Evolutionary conservation across 2,329 filamentous ascomycete genomes (phyloP), one percentile per base, ranked within the genome.

Genomic region (Orbilia quercus): DNA sequence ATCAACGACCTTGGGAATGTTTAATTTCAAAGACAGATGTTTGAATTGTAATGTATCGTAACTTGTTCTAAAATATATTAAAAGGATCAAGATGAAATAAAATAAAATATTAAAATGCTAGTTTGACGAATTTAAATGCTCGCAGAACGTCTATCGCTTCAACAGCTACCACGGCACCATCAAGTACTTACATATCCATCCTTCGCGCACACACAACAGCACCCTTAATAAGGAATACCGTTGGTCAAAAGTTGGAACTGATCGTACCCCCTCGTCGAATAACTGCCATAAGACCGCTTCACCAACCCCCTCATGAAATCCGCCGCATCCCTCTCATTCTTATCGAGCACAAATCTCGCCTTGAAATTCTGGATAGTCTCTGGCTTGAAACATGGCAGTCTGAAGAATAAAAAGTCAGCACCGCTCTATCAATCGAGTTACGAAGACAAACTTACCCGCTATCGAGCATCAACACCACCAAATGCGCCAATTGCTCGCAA

Each of bases 211-310:
- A n/a, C n/a, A n/a, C n/a, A n/a, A n/a, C n/a, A n/a, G n/a, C n/a
- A n/a, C 18, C 50, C 28, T 78, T 85, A 96, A 80, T 96, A 98
- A 34, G 95, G 95, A 80, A 99, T 99, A 5, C 94, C 95, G 80
- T 99, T 98, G 31, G 95, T 98, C 82, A 97, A 83, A 78, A 97
- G 83, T 84, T 99, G 95, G 85, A 97, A 99, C 81, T 96, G 91
- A 82, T 99, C 96, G 81, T 99, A 99, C 51, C 94, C 90, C 76
- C 91, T 92, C 0, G 95, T 99, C 65, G 90, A 93, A 80, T 95
- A 91, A 82, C 91, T 97, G 69, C 89, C 87, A 79, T 95, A 91
- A 80, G 93, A 97, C 85, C 90, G 96, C 83, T 89, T 90, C 79
- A 97, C 90, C 78, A 98, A 83, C 62, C 91, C 91, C 77, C 89